These are phyloP conservation scores for Chrysanthemum seticuspe DNA, from an alignment of 129 eudicot species.

Conservation along the genomic window DNA sequence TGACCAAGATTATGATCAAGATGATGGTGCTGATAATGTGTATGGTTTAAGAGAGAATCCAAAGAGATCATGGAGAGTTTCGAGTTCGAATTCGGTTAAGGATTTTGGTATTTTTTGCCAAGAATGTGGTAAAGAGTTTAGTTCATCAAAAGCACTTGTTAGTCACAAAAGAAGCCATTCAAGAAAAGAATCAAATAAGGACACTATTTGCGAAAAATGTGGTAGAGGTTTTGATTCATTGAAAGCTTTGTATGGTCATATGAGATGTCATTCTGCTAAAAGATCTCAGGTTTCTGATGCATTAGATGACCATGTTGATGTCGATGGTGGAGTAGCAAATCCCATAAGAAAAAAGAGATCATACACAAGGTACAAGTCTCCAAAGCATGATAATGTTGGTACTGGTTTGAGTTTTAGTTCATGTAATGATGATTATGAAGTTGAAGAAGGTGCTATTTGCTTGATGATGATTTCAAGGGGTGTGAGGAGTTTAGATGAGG, in stretches of 20 bases:
- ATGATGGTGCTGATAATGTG: conserved; percentile 15
- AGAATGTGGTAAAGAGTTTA: conserved; percentile 57
- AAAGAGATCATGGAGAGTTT: conserved; percentile 69
- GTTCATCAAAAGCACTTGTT: conserved; percentile 49
- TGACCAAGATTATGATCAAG: conserved; percentile 27
- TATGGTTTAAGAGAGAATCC: conserved; percentile 65
- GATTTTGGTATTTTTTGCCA: conserved; percentile 31
- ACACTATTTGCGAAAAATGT: conserved; percentile 52
- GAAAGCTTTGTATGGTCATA: conserved; percentile 85
- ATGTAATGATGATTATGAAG: conserved; percentile 40
- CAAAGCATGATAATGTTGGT: conserved; percentile 24
- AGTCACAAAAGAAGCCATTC: conserved; percentile 63
- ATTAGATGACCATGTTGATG: conserved; percentile 23
- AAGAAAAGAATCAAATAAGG: conserved; percentile 22
- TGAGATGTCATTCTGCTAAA: conserved; percentile 63
- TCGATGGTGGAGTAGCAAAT: conserved; percentile 27
- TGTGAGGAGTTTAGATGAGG: conserved; percentile 39
- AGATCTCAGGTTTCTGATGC: conserved; percentile 33
- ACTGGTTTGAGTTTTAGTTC: conserved; percentile 28
- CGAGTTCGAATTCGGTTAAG: conserved; percentile 29
- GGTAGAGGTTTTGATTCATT: conserved; percentile 63
- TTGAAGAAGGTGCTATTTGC: conserved; percentile 49
- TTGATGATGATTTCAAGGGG: conserved; percentile 80
- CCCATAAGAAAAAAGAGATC: conserved; percentile 61
- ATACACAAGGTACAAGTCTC: conserved; percentile 52